Evolutionary conservation across 345 rosid species (phyloP).

Genomic region (Salix arbutifolia): DNA sequence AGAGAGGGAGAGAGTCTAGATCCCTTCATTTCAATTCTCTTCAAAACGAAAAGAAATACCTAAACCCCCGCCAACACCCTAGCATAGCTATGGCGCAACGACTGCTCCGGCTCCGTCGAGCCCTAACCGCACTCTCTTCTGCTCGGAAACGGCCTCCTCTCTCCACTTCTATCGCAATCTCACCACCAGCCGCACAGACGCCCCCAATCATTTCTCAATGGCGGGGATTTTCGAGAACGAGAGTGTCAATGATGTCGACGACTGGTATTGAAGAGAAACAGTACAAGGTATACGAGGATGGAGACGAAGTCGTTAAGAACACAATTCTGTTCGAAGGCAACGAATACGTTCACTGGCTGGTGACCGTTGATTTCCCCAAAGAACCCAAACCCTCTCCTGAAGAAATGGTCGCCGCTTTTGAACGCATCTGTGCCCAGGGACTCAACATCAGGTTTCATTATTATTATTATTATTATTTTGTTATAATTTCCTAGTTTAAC

Average conservation of each 20-base stretch:
- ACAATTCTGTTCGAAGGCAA: conserved; percentile 79
- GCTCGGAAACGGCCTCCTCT: conserved; percentile 29
- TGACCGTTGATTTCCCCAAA: conserved; percentile 73
- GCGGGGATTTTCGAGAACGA: conserved; percentile 10
- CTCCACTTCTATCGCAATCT: not conserved
- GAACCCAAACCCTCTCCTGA: conserved; percentile 40
- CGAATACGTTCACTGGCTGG: conserved; percentile 93
- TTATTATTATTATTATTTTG: not conserved
- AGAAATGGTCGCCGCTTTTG: conserved; percentile 74
- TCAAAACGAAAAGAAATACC: not conserved
- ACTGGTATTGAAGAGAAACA: not conserved
- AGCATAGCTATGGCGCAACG: conserved; percentile 37
- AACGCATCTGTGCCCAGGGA: conserved; percentile 74
- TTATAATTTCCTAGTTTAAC: not conserved
- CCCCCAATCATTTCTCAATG: not conserved
- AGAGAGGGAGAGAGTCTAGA: not conserved
- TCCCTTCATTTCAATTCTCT: too few species aligned
- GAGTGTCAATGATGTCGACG: conserved; percentile 2
- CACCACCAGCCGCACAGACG: not conserved
- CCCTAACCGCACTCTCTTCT: conserved; percentile 25
- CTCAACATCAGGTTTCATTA: conserved; percentile 63
- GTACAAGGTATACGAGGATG: conserved; percentile 50
- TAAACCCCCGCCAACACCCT: not conserved
- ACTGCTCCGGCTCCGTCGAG: conserved; percentile 55
- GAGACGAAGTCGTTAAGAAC: conserved; percentile 67